Evolutionary conservation across 495 filamentous ascomycete genomes (phyloP).

Genomic region (Cudoniella acicularis): DNA sequence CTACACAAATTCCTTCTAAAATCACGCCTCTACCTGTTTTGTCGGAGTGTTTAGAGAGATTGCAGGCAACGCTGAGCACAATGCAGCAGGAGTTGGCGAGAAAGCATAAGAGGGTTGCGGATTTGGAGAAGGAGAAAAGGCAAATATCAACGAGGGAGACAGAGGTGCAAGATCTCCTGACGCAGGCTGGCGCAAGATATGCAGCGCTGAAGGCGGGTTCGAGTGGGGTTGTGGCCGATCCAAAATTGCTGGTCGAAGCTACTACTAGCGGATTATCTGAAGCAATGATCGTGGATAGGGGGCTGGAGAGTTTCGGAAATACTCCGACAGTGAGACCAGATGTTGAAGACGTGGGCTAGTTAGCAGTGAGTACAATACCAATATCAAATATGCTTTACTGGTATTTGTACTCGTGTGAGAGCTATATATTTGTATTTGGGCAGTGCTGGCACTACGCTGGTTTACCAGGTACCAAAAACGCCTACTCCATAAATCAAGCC

Average conservation of each 20-base stretch:
- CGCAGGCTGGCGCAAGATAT: conserved; percentile 79
- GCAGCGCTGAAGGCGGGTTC: conserved; percentile 32
- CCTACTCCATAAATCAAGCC: neutral
- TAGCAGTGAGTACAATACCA: neutral
- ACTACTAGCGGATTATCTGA: conserved; percentile 24
- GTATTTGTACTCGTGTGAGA: neutral
- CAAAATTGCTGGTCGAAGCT: conserved; percentile 26
- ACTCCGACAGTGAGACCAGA: conserved; percentile 45
- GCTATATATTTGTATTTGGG: too few relatives aligned
- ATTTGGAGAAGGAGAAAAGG: conserved; percentile 58
- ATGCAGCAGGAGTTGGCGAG: conserved; percentile 52
- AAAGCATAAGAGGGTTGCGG: conserved; percentile 56
- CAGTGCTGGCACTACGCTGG: neutral
- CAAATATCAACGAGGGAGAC: conserved; percentile 71
- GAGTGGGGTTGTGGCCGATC: conserved; percentile 14
- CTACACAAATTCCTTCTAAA: conserved; percentile 41
- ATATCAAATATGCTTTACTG: neutral
- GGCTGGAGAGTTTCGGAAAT: conserved; percentile 60
- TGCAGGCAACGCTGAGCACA: conserved; percentile 47
- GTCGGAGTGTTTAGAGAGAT: conserved; percentile 43
- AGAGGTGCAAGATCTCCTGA: conserved; percentile 77
- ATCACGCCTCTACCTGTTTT: conserved; percentile 55
- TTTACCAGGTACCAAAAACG: too few relatives aligned
- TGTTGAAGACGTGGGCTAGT: conserved; percentile 26
- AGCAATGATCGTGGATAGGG: conserved; percentile 42